A percentile compares a stretch with the other conserved stretches of the same genome.
phyloP scores from a whole-genome alignment of 805 yeast species.

The Starmerella stigmatis region DNA sequence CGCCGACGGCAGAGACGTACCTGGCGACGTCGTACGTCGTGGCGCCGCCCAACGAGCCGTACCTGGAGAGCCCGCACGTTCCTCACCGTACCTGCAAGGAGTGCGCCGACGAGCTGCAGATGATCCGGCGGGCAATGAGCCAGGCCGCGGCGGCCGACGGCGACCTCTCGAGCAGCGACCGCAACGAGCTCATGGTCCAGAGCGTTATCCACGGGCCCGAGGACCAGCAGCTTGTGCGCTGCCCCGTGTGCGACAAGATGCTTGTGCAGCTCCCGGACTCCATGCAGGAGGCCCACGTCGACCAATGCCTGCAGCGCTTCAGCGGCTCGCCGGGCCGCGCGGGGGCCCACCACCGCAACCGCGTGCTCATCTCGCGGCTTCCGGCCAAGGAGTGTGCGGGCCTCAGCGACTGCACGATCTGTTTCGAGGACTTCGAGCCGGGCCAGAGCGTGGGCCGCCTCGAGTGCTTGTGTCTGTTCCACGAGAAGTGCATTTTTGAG shows the following conservation, averaged over 20 bases:
- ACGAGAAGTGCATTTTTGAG: conserved; percentile 75
- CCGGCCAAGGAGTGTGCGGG: conserved; percentile 31
- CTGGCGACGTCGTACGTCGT: conserved; percentile 52
- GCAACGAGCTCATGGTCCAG: conserved; percentile 23
- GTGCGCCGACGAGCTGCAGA: conserved; percentile 53
- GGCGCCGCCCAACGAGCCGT: conserved; percentile 41
- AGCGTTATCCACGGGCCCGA: conserved; percentile 19
- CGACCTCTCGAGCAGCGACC: neutral
- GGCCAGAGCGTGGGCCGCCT: conserved; percentile 86
- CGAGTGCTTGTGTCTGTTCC: conserved; percentile 91
- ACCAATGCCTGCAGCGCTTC: conserved; percentile 48
- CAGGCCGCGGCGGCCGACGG: conserved; percentile 9
- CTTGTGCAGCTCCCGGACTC: conserved; percentile 27
- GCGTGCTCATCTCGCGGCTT: conserved; percentile 61
- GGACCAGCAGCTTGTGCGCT: conserved; percentile 29
- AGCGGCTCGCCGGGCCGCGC: conserved; percentile 30
- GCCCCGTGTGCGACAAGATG: conserved; percentile 34
- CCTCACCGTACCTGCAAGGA: conserved; percentile 66
- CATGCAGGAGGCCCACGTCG: conserved; percentile 56
- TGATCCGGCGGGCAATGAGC: conserved; percentile 38
- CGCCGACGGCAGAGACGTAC: conserved; percentile 43
- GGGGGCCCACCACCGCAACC: conserved; percentile 40
- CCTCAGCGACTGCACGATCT: conserved; percentile 77
- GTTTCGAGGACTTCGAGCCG: conserved; percentile 76
- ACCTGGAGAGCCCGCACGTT: conserved; percentile 42